Evolutionary conservation across 768 basidiomycete species (phyloP).

Genomic region (Amanita phalloides): DNA sequence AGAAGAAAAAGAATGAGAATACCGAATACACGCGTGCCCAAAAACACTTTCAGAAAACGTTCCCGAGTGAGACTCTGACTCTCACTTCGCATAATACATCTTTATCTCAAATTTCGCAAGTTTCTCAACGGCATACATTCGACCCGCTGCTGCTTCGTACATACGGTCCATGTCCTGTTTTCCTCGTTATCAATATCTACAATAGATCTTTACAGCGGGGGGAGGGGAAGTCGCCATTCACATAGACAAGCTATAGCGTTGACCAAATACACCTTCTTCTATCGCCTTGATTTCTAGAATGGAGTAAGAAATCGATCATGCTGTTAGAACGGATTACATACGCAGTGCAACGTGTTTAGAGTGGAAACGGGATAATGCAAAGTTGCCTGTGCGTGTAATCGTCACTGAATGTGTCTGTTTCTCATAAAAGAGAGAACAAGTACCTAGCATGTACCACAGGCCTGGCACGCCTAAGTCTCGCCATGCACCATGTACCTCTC

Average conservation of each 20-base stretch:
- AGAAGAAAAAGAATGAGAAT: too few species aligned
- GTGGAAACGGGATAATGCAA: slow-evolving; percentile 46
- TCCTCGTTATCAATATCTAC: too few species aligned
- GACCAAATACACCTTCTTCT: slow-evolving; percentile 37
- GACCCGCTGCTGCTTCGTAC: too few species aligned
- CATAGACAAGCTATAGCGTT: slow-evolving; percentile 9
- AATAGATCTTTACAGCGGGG: too few species aligned
- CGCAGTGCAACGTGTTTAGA: slow-evolving; percentile 55
- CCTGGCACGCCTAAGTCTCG: slow-evolving; percentile 38
- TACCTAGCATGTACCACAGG: slow-evolving; percentile 53
- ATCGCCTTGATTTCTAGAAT: slow-evolving; percentile 58
- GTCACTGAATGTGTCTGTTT: not conserved
- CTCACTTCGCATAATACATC: too few species aligned
- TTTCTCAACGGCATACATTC: too few species aligned
- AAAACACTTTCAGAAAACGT: too few species aligned
- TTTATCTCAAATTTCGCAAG: too few species aligned
- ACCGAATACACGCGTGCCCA: too few species aligned
- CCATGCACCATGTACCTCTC: slow-evolving; percentile 40
- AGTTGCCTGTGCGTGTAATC: slow-evolving; percentile 26
- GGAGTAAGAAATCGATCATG: not conserved
- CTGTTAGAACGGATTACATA: slow-evolving; percentile 21
- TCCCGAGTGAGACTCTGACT: too few species aligned
- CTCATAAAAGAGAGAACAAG: not conserved
- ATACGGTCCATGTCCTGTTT: too few species aligned
- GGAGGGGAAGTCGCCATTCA: too few species aligned